phyloP scores from a whole-genome alignment of 2,329 filamentous ascomycete species.

The Beauveria caledonica region DNA sequence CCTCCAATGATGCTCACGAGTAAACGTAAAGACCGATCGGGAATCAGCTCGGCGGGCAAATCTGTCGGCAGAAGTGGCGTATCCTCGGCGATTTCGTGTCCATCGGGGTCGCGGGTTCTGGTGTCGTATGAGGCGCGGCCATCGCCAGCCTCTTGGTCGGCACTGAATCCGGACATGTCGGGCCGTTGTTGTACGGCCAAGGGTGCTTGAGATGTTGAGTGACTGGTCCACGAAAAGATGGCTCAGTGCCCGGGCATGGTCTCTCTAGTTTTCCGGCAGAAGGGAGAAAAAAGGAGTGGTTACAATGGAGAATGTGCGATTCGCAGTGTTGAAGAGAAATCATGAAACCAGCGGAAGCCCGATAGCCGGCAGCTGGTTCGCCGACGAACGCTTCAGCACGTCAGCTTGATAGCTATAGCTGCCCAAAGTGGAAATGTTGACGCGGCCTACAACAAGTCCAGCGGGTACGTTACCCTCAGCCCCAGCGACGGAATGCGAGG shows the following conservation, averaged over 20 bases:
- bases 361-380: too few species aligned
- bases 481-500: neutral
- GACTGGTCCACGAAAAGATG: too few species aligned
- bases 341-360: too few species aligned
- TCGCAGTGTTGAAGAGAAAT: too few species aligned
- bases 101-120: neutral
- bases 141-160: neutral
- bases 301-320: too few species aligned
- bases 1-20: slow-evolving; percentile 26
- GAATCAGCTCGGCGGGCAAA: slow-evolving; percentile 14
- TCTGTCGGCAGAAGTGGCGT: slow-evolving; percentile 15
- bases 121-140: neutral
- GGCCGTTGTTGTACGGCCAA: neutral
- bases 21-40: slow-evolving; percentile 20
- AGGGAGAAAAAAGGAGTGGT: too few species aligned
- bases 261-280: too few species aligned
- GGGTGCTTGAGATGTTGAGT: too few species aligned
- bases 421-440: neutral
- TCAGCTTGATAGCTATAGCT: neutral
- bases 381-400: neutral
- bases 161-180: neutral
- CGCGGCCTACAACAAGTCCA: slow-evolving; percentile 1
- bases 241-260: too few species aligned
- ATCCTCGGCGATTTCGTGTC: slow-evolving; percentile 2
- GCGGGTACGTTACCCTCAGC: slow-evolving; percentile 5